phyloP scores from a whole-genome alignment of 169 alveolate genomes.

The Plasmodium ovale region DNA sequence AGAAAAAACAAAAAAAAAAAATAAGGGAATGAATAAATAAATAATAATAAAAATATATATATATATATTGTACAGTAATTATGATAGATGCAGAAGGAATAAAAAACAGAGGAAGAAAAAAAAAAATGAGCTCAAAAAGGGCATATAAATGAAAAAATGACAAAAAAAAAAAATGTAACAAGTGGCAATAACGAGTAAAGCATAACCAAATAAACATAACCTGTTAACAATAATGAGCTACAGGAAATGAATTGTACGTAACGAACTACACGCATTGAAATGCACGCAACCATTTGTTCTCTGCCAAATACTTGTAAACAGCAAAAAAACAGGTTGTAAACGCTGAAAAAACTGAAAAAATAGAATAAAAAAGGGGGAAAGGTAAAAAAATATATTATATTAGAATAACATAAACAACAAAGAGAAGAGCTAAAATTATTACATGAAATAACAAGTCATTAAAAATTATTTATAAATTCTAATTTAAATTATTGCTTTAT shows the following conservation, averaged over 20 bases:
- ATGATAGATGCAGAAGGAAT: not conserved
- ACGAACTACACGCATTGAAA: too few relatives aligned
- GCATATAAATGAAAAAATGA: not conserved
- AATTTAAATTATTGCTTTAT: not conserved
- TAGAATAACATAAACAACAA: not conserved
- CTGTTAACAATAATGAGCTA: too few relatives aligned
- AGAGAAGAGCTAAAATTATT: not conserved
- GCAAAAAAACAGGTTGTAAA: too few relatives aligned
- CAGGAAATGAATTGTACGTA: too few relatives aligned
- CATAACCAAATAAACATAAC: not conserved
- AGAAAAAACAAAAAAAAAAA: not conserved
- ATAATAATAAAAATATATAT: not conserved
- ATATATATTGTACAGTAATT: too few relatives aligned
- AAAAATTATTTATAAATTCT: conserved; percentile 1
- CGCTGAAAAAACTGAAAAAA: not conserved
- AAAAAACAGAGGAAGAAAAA: not conserved
- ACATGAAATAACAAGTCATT: not conserved
- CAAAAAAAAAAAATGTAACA: not conserved
- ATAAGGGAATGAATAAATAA: not conserved
- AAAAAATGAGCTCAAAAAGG: too few relatives aligned
- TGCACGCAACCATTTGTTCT: too few relatives aligned
- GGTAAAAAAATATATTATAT: too few relatives aligned
- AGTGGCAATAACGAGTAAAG: not conserved
- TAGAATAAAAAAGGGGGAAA: too few relatives aligned
- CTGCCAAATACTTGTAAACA: too few relatives aligned